A percentile compares a stretch with the other conserved stretches of the same genome.
phyloP scores from a whole-genome alignment of 495 filamentous ascomycete species.

The Penicillium paxilli region DNA sequence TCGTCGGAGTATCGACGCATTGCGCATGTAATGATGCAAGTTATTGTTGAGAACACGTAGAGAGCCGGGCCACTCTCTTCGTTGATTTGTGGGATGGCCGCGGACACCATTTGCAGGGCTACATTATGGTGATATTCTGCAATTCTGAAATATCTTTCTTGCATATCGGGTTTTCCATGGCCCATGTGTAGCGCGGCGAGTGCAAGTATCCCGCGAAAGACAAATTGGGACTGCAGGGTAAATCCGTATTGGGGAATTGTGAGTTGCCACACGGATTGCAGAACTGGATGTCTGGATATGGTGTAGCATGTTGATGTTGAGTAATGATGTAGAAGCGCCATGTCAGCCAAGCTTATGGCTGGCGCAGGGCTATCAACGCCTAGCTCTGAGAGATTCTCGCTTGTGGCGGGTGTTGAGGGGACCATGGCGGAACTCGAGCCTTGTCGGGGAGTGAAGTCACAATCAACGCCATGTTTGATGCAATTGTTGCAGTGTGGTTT shows the following conservation, averaged over 20 bases:
- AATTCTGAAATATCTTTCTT: constrained; percentile 30
- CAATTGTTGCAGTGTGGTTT: constrained; percentile 14
- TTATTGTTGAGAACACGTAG: constrained; percentile 41
- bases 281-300: constrained; percentile 2
- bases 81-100: constrained; percentile 29
- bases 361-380: neutral
- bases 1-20: constrained; percentile 31
- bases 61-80: constrained; percentile 34
- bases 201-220: constrained; percentile 23
- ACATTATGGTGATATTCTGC: constrained; percentile 41
- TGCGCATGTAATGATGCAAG: constrained; percentile 35
- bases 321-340: constrained; percentile 18
- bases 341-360: constrained; percentile 2
- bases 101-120: constrained; percentile 33
- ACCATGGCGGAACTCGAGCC: neutral
- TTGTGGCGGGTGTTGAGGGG: neutral
- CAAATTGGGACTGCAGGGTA: neutral
- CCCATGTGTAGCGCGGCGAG: constrained; percentile 8
- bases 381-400: neutral
- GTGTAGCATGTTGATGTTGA: constrained; percentile 14
- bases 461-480: constrained; percentile 5
- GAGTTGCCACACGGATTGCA: constrained; percentile 15
- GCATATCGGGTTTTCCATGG: constrained; percentile 34
- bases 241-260: constrained; percentile 30
- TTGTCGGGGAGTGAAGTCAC: neutral